A percentile compares a stretch with the other conserved stretches of the same genome.
These are phyloP conservation scores for Hypoxylon perforatum DNA, from an alignment of 495 filamentous ascomycete genomes.

Conservation along the genomic window DNA sequence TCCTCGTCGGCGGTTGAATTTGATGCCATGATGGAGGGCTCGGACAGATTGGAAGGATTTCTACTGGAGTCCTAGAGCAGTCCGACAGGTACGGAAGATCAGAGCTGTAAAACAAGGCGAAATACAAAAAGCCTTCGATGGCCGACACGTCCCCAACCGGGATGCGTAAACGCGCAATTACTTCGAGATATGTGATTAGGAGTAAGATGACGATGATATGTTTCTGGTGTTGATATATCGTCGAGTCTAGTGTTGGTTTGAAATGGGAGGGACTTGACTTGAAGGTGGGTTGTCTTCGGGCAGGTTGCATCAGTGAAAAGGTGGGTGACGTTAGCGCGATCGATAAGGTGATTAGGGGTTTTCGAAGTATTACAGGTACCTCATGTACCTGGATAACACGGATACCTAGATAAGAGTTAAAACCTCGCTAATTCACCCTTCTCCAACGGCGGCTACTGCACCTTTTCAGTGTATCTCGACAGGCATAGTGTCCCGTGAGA, in stretches of 20 bases:
- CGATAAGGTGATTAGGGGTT: constrained; percentile 27
- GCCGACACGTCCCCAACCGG: constrained; percentile 25
- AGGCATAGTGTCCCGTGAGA: too few species aligned
- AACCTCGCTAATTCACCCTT: background rate
- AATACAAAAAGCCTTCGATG: constrained; percentile 5
- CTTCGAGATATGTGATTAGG: constrained; percentile 3
- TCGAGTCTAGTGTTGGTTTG: constrained; percentile 4
- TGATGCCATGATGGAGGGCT: constrained; percentile 37
- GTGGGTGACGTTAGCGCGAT: constrained; percentile 36
- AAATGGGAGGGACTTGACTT: constrained; percentile 24
- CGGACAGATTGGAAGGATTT: constrained; percentile 10
- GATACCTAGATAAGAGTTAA: constrained; percentile 22
- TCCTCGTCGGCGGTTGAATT: constrained; percentile 56
- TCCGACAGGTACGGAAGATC: background rate
- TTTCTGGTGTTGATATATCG: constrained; percentile 2
- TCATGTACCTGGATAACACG: constrained; percentile 24
- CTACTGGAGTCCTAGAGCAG: background rate
- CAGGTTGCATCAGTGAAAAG: constrained; percentile 30
- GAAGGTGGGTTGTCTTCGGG: constrained; percentile 28
- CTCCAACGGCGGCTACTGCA: too few species aligned
- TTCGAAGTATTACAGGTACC: background rate
- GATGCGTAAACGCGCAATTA: constrained; percentile 28
- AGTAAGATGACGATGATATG: constrained; percentile 19
- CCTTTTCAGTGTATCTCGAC: too few species aligned
- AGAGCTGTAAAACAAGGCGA: constrained; percentile 6